Conservation (phyloP, 768 basidiomycete species). For the Lactarius quietus region DNA sequence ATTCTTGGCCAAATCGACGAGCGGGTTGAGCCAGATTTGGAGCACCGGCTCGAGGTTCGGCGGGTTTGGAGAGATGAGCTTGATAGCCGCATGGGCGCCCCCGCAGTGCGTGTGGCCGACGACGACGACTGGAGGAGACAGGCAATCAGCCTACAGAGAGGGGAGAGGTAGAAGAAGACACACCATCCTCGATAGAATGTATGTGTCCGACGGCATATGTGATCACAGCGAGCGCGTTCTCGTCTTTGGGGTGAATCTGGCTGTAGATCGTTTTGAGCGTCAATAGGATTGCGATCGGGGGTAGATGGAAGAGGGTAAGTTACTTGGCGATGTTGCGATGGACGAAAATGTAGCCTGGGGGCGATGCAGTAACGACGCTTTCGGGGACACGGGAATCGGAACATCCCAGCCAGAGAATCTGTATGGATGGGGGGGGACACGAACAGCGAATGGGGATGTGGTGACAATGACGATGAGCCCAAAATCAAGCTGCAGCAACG, state of each 20-base stretch:
- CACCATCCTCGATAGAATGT: constrained; percentile 76
- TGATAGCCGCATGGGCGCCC: constrained; percentile 58
- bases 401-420: constrained; percentile 80
- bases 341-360: constrained; percentile 80
- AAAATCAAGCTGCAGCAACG: not conserved
- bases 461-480: not conserved
- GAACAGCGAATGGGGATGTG: too few species aligned
- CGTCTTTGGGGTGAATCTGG: constrained; percentile 71
- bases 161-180: constrained; percentile 29
- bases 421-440: not conserved
- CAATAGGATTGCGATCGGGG: not conserved
- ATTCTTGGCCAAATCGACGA: constrained; percentile 50
- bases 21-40: constrained; percentile 67
- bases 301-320: constrained; percentile 29
- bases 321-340: constrained; percentile 89
- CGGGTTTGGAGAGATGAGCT: constrained; percentile 39
- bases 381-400: constrained; percentile 86
- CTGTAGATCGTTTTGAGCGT: constrained; percentile 35
- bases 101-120: constrained; percentile 85
- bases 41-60: constrained; percentile 42
- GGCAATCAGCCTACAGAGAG: not conserved
- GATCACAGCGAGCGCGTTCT: constrained; percentile 67
- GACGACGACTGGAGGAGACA: constrained; percentile 55
- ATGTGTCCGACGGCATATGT: constrained; percentile 68
- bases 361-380: constrained; percentile 60